Evolutionary conservation across 1,284 basidiomycete genomes (phyloP).

Genomic region (Sporisorium reilianum): DNA sequence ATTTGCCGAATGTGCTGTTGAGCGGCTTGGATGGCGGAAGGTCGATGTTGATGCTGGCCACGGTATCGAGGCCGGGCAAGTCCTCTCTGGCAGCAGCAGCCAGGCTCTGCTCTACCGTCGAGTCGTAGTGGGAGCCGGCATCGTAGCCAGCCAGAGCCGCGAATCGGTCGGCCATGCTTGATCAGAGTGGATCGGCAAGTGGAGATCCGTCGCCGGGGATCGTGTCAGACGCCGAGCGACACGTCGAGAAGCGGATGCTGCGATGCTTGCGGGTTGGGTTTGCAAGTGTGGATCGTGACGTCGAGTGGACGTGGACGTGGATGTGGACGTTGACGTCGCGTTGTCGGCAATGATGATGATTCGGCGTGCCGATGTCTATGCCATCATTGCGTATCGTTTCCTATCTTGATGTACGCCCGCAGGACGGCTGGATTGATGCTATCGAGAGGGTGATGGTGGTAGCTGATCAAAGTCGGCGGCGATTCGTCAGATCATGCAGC

Average conservation of each 20-base stretch:
- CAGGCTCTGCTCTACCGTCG: constrained; percentile 40
- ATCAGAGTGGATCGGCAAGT: not conserved
- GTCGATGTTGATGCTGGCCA: constrained; percentile 48
- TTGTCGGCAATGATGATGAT: not conserved
- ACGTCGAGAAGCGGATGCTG: too few species aligned
- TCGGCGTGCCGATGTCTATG: not conserved
- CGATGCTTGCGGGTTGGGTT: not conserved
- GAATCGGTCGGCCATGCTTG: constrained; percentile 54
- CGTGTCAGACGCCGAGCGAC: too few species aligned
- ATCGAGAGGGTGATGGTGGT: not conserved
- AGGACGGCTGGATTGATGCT: not conserved
- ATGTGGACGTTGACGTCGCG: not conserved
- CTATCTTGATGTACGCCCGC: not conserved
- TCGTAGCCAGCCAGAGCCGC: constrained; percentile 57
- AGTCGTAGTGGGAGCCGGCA: constrained; percentile 49
- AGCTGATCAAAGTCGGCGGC: not conserved
- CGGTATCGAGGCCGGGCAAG: constrained; percentile 47
- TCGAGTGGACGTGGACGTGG: not conserved
- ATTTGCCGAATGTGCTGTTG: constrained; percentile 35
- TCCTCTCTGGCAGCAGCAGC: constrained; percentile 39
- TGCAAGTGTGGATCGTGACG: not conserved
- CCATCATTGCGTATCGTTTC: constrained; percentile 2
- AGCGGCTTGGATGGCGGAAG: constrained; percentile 34
- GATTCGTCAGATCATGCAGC: not conserved
- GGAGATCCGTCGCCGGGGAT: too few species aligned